phyloP scores from a whole-genome alignment of 176 grass and related monocot species.

The Zoysia japonica region DNA sequence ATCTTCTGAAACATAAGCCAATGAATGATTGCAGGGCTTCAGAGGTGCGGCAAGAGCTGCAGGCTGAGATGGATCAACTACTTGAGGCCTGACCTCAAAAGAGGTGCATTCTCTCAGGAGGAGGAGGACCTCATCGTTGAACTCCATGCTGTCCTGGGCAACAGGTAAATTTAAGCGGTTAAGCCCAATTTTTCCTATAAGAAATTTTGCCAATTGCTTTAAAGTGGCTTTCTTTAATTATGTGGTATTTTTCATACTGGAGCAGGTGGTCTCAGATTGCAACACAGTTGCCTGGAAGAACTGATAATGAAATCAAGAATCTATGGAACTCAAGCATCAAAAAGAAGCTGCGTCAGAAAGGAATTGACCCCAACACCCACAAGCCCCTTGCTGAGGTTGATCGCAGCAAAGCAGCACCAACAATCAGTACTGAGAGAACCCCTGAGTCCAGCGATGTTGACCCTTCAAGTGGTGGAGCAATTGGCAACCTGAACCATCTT shows the following conservation, averaged over 20 bases:
- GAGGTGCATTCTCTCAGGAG: slow-evolving; percentile 67
- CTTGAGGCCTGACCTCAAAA: slow-evolving; percentile 78
- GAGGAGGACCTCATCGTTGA: slow-evolving; percentile 61
- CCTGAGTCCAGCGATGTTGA: slow-evolving; percentile 45
- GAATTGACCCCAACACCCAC: slow-evolving; percentile 65
- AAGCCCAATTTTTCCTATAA: background rate
- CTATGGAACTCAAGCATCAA: slow-evolving; percentile 69
- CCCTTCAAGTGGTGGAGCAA: slow-evolving; percentile 31
- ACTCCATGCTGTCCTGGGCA: slow-evolving; percentile 60
- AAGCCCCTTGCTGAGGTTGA: slow-evolving; percentile 39
- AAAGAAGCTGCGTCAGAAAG: slow-evolving; percentile 61
- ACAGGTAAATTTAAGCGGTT: slow-evolving; percentile 43
- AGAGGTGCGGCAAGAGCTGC: slow-evolving; percentile 97
- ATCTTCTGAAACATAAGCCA: slow-evolving; percentile 20
- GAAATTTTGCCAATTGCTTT: slow-evolving; percentile 8
- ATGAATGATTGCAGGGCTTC: slow-evolving; percentile 59
- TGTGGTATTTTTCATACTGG: background rate
- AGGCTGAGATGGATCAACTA: slow-evolving; percentile 99
- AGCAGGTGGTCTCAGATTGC: slow-evolving; percentile 73
- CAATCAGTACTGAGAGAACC: slow-evolving; percentile 43
- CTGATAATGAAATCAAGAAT: slow-evolving; percentile 77
- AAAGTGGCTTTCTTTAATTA: slow-evolving; percentile 8
- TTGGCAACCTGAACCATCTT: slow-evolving; percentile 32
- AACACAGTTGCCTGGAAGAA: slow-evolving; percentile 63
- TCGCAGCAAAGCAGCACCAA: slow-evolving; percentile 35